Base-by-base conservation (phyloP, 108 stramenopile species). In the Skeletonema marinoi region DNA sequence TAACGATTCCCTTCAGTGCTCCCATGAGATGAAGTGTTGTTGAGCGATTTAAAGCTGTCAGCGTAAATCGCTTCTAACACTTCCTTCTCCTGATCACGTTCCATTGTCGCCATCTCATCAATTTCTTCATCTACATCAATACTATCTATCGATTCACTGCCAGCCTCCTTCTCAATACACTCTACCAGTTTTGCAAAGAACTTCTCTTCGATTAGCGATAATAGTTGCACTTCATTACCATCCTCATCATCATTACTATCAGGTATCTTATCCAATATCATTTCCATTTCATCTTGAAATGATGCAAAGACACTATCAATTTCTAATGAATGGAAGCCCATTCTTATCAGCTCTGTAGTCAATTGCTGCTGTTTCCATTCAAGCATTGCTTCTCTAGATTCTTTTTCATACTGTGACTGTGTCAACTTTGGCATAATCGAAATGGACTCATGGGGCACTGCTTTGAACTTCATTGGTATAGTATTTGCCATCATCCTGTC, bases 21-120 rank as follows among this genome's bases (percentile, higher is more conserved):
- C 30, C 61, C 16, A 44, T 58, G 32, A n/a, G 29, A 31, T 29
- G 21, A 17, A 5, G 0, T 60, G 54, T 56, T 66, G 36, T 39
- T n/a, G 29, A 73, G 9, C 4, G 84, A 16, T 21, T 85, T 41
- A 48, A 89, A 77, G 8, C 78, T 80, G 6, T 88, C 88, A 3
- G 87, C 92, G 65, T 90, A 93, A 63, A 93, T 91, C 3, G 88
- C 92, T 54, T 80, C 65, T 11, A 93, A 71, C 5, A 84, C 92
- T 64, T 89, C 87, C 16, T 65, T 62, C 73, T 93, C 92, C 36
- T 90, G 84, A 32, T 88, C 85, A 12, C 87, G 74, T 75, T 90
- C 92, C 36, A 80, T 78, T 4, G 65, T 74, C 30, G 87, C 83
- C 32, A 66, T 60, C 42, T 90, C 85, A 10, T 88, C 80, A 25